Conservation (phyloP, 306 rosid species). For the Castanopsis chinensis region DNA sequence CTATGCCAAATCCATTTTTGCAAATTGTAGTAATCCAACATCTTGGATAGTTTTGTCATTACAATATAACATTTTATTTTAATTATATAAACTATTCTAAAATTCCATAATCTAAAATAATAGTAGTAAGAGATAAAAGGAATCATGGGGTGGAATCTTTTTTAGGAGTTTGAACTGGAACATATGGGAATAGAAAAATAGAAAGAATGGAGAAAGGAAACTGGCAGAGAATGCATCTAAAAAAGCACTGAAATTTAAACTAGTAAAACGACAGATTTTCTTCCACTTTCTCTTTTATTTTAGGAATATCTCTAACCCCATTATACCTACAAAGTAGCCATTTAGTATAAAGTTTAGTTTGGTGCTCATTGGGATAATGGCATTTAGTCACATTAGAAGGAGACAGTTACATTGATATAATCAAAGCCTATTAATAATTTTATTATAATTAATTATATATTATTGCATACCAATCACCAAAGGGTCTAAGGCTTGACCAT, state of each 20-base stretch:
- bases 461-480: conserved; percentile 14
- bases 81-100: neutral
- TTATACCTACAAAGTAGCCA: conserved; percentile 31
- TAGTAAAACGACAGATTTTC: conserved; percentile 44
- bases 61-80: neutral
- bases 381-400: conserved; percentile 24
- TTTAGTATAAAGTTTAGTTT: conserved; percentile 18
- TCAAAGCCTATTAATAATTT: conserved; percentile 30
- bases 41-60: too few relatives aligned
- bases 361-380: conserved; percentile 36
- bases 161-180: conserved; percentile 70
- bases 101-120: neutral
- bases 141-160: conserved; percentile 33
- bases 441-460: conserved; percentile 8
- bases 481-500: conserved; percentile 32
- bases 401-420: conserved; percentile 66
- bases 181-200: conserved; percentile 56
- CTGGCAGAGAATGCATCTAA: conserved; percentile 54
- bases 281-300: conserved; percentile 1
- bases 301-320: neutral
- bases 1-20: too few relatives aligned
- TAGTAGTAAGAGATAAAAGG: neutral
- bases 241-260: conserved; percentile 88
- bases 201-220: conserved; percentile 43
- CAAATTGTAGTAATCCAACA: too few relatives aligned